phyloP scores from a whole-genome alignment of 108 stramenopile species.

The Conticribra guillardii region DNA sequence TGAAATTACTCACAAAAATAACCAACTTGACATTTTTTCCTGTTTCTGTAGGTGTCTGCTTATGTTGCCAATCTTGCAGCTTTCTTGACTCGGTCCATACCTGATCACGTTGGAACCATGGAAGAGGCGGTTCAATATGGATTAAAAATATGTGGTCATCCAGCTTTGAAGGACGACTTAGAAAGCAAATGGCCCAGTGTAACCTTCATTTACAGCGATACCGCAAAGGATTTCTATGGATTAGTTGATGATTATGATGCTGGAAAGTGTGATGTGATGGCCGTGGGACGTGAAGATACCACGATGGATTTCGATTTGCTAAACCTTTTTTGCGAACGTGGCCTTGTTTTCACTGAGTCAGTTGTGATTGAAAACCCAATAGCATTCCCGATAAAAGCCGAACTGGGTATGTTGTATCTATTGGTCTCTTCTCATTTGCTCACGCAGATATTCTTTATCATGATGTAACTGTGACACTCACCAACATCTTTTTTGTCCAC shows the following conservation, averaged over 20 bases:
- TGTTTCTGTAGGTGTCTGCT: not conserved
- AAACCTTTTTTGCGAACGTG: not conserved
- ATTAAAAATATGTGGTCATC: not conserved
- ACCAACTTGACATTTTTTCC: not conserved
- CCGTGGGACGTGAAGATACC: not conserved
- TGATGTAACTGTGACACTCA: too few species aligned
- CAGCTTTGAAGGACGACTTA: not conserved
- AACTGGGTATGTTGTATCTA: too few species aligned
- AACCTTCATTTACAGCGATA: not conserved
- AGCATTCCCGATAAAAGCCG: too few species aligned
- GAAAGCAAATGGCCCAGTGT: not conserved
- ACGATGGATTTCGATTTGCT: conserved; percentile 2
- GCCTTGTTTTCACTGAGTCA: too few species aligned
- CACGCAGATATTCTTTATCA: too few species aligned
- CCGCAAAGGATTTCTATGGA: not conserved
- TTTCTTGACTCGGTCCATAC: not conserved
- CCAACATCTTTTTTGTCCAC: too few species aligned
- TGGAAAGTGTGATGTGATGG: conserved; percentile 7
- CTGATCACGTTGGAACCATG: not conserved
- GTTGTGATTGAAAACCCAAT: too few species aligned
- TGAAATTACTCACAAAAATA: not conserved
- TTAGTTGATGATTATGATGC: conserved; percentile 4
- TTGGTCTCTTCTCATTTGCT: too few species aligned
- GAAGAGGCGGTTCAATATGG: not conserved
- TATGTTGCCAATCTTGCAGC: conserved; percentile 6